These are phyloP conservation scores for Coemansia sp. DNA, from an alignment of 192 early-diverging fungal species.

Conservation along the genomic window DNA sequence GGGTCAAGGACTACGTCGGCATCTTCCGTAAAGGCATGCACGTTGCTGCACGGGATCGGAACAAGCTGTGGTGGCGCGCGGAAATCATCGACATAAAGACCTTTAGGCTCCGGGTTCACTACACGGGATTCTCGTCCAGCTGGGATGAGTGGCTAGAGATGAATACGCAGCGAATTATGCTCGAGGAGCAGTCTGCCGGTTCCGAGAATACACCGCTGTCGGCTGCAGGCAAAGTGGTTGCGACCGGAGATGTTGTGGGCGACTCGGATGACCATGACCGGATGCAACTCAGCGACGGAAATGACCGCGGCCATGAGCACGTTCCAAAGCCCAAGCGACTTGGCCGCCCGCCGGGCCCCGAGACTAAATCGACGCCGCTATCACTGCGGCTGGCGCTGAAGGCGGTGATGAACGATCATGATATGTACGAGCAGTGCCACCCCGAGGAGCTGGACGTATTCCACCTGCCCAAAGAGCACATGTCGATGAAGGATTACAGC, in stretches of 20 bases:
- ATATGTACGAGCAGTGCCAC: slow-evolving; percentile 10
- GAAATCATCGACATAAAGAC: slow-evolving; percentile 58
- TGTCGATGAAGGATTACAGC: slow-evolving; percentile 46
- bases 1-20: slow-evolving; percentile 49
- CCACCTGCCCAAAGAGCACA: slow-evolving; percentile 44
- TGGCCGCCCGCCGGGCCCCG: slow-evolving; percentile 28
- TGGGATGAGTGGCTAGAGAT: slow-evolving; percentile 72
- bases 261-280: background rate
- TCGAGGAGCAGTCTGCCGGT: slow-evolving; percentile 4
- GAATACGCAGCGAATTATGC: slow-evolving; percentile 60
- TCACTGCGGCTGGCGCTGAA: slow-evolving; percentile 35
- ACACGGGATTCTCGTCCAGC: slow-evolving; percentile 51
- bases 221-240: background rate
- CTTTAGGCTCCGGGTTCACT: slow-evolving; percentile 61
- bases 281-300: background rate
- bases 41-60: slow-evolving; percentile 59
- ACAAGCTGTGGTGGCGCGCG: slow-evolving; percentile 60
- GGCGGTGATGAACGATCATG: slow-evolving; percentile 14
- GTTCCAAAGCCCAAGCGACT: slow-evolving; percentile 9
- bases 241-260: background rate
- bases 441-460: slow-evolving; percentile 24
- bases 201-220: background rate
- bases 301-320: background rate
- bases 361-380: slow-evolving; percentile 22
- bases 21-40: slow-evolving; percentile 40